These are phyloP conservation scores for Perkinsus olseni DNA, from an alignment of 169 alveolate genomes.

Conservation along the genomic window DNA sequence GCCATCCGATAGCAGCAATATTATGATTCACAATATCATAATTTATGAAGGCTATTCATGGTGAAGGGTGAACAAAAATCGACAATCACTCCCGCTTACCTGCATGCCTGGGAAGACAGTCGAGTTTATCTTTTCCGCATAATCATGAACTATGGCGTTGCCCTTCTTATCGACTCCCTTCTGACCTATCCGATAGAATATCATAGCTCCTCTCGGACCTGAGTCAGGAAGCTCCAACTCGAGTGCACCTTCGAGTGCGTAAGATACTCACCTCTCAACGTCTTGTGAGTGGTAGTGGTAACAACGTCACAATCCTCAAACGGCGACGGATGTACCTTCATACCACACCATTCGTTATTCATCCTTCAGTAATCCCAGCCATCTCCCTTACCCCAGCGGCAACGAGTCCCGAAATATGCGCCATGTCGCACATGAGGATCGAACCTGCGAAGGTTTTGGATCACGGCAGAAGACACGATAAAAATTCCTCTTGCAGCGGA, in stretches of 20 bases:
- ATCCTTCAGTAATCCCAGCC: neutral
- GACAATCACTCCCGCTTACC: too few species aligned
- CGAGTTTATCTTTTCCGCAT: neutral
- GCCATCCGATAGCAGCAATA: too few species aligned
- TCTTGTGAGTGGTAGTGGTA: constrained; percentile 89
- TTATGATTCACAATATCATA: too few species aligned
- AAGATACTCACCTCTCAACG: constrained; percentile 37
- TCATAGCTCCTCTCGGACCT: neutral
- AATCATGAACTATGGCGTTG: neutral
- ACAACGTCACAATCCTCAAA: constrained; percentile 78
- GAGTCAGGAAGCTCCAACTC: constrained; percentile 14
- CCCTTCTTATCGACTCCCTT: constrained; percentile 2
- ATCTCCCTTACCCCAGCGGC: neutral
- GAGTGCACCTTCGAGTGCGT: constrained; percentile 16
- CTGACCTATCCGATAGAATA: neutral
- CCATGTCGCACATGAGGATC: neutral
- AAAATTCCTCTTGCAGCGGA: neutral
- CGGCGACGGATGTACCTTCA: constrained; percentile 62
- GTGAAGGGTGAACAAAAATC: too few species aligned
- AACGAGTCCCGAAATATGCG: constrained; percentile 16
- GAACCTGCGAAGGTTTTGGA: neutral
- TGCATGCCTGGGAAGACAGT: neutral
- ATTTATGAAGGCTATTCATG: too few species aligned
- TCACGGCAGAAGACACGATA: too few species aligned
- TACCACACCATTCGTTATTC: neutral